Base-by-base conservation (phyloP, 2,329 filamentous ascomycete genomes). In the Parafenestella ontariensis region DNA sequence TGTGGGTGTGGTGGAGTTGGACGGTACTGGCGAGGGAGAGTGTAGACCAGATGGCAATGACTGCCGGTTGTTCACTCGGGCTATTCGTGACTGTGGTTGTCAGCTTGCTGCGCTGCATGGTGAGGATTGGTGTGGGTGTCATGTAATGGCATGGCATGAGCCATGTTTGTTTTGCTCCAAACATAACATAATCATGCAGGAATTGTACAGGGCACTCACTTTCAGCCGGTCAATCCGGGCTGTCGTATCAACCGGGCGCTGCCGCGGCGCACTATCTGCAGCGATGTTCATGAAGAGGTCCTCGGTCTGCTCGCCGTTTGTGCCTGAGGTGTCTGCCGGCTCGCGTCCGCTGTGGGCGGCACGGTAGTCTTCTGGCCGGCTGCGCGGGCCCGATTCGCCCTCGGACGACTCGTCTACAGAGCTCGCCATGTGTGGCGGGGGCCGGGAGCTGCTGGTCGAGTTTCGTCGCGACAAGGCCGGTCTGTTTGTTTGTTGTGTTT, bases 211-310 rank as follows among this genome's bases (percentile, higher is more conserved):
- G 26, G 23, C 43, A 66, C 70, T 65, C 59, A 75, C 73, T 61
- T 70, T 62, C 58, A 70, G 56, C 49, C 70, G 58, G 52, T 75
- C 72, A 7, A 66, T 53, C 13, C 71, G 68, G 29, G 65, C 54
- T n/a, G 62, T 49, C 23, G 62, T 54, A 34, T 75, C 73, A 7
- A 61, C 56, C 17, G 60, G 55, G 23, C 64, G 59, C 47, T 62
- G 69, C 31, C 56, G 65, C 17, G 70, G 65, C 24, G 70, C 68
- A 43, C 48, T 71, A 58, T 77, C 75, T 43, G 72, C 72, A 42
- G 77, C 77, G 50, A 79, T 73, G 55, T 78, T 73, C 43, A 79
- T 60, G 55, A 79, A 79, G 24, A 79, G 65, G 57, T 79, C 77
- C 58, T 78, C 77, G 37, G 52, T 55, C 29, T 66, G 64, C 40